Evolutionary conservation across 805 yeast species (phyloP).

Genomic region (Metschnikowia anglica): DNA sequence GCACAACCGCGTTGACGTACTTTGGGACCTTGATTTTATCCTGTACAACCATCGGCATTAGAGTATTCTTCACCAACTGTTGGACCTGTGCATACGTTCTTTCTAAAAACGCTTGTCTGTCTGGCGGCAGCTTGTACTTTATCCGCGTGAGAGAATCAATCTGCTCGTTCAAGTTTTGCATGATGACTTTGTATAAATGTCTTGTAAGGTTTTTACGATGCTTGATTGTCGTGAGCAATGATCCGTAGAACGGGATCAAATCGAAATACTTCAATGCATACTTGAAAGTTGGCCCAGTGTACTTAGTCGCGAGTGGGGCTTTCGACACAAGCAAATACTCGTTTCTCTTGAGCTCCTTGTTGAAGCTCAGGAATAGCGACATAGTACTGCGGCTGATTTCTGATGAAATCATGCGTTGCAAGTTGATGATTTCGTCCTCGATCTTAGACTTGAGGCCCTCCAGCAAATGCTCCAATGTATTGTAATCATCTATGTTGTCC

Average conservation of each 20-base stretch:
- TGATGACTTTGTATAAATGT: slow-evolving; percentile 37
- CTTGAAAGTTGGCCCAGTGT: slow-evolving; percentile 23
- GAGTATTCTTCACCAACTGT: slow-evolving; percentile 27
- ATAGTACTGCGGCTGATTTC: slow-evolving; percentile 30
- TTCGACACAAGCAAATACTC: slow-evolving; percentile 26
- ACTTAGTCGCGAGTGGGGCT: slow-evolving; percentile 15
- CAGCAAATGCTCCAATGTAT: slow-evolving; percentile 17
- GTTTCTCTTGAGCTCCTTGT: slow-evolving; percentile 27
- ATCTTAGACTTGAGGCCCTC: slow-evolving; percentile 22
- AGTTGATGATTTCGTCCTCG: slow-evolving; percentile 29
- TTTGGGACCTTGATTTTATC: slow-evolving; percentile 11
- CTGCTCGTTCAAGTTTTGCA: slow-evolving; percentile 39
- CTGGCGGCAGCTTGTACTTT: slow-evolving; percentile 34
- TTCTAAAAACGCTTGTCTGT: slow-evolving; percentile 29
- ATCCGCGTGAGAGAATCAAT: slow-evolving; percentile 36
- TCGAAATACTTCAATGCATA: slow-evolving; percentile 34
- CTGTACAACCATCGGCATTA: slow-evolving; percentile 27
- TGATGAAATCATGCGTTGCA: slow-evolving; percentile 24
- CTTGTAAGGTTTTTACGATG: slow-evolving; percentile 27
- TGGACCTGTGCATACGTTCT: slow-evolving; percentile 28
- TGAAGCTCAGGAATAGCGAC: slow-evolving; percentile 17
- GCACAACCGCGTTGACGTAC: slow-evolving; percentile 27
- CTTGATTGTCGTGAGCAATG: slow-evolving; percentile 24
- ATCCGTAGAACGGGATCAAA: slow-evolving; percentile 35
- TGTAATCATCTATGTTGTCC: slow-evolving; percentile 31